Conservation (phyloP, 805 yeast species). For the Myxozyma neglecta region DNA sequence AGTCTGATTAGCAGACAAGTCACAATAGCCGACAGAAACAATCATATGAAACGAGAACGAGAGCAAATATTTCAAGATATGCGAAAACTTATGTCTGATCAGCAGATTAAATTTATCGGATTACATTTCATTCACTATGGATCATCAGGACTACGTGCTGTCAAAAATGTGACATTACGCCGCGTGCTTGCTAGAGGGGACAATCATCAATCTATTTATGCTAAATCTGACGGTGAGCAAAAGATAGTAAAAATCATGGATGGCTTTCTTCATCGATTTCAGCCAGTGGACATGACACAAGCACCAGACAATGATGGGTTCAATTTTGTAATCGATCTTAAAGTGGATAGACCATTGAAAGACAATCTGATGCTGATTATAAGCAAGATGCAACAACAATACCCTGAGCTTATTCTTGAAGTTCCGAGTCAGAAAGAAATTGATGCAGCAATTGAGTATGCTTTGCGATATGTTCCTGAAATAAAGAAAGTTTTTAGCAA, state of each 20-base stretch:
- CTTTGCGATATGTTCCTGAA: slow-evolving; percentile 56
- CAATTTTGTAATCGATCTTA: slow-evolving; percentile 62
- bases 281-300: slow-evolving; percentile 49
- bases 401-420: background rate
- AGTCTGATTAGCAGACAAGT: slow-evolving; percentile 47
- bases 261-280: slow-evolving; percentile 71
- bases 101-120: slow-evolving; percentile 59
- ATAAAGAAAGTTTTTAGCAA: background rate
- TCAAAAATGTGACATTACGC: slow-evolving; percentile 48
- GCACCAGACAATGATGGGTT: slow-evolving; percentile 63
- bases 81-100: slow-evolving; percentile 42
- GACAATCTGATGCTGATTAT: slow-evolving; percentile 52
- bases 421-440: background rate
- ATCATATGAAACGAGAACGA: slow-evolving; percentile 72
- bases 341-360: slow-evolving; percentile 51
- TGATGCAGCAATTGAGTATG: slow-evolving; percentile 50
- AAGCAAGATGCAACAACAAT: background rate
- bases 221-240: slow-evolving; percentile 47
- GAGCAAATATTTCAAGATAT: slow-evolving; percentile 58
- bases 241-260: slow-evolving; percentile 64
- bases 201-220: slow-evolving; percentile 81
- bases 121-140: slow-evolving; percentile 58
- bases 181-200: slow-evolving; percentile 76
- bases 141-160: slow-evolving; percentile 1
- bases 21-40: slow-evolving; percentile 80